phyloP scores from a whole-genome alignment of 192 early-diverging fungal species.

The Rhizophlyctis rosea region DNA sequence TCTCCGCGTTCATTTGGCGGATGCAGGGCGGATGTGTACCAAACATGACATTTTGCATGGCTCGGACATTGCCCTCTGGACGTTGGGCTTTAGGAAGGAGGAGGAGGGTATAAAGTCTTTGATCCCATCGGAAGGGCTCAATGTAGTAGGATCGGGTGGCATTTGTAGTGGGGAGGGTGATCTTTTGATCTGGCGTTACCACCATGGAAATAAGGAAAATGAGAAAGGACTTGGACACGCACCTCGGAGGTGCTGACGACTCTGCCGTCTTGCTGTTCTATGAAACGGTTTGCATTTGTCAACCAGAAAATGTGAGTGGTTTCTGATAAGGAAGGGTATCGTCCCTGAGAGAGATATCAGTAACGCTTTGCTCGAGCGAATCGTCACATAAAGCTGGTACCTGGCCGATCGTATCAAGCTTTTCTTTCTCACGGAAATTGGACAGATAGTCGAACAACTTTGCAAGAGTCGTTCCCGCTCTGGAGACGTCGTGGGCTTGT shows the following conservation, averaged over 20 bases:
- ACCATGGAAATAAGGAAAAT: too few relatives aligned
- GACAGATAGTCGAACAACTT: constrained; percentile 69
- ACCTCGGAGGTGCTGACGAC: too few relatives aligned
- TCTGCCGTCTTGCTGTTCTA: too few relatives aligned
- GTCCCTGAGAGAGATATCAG: constrained; percentile 41
- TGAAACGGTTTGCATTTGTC: constrained; percentile 67
- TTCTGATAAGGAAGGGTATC: constrained; percentile 65
- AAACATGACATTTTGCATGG: constrained; percentile 71
- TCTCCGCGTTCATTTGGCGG: not conserved
- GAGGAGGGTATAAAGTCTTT: constrained; percentile 65
- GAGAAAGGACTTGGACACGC: too few relatives aligned
- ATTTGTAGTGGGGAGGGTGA: too few relatives aligned
- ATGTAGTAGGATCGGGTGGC: too few relatives aligned
- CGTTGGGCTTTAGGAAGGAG: constrained; percentile 47
- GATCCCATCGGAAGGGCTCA: constrained; percentile 86
- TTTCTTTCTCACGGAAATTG: constrained; percentile 56
- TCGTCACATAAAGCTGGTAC: constrained; percentile 36
- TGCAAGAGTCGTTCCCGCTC: constrained; percentile 62
- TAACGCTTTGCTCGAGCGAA: not conserved
- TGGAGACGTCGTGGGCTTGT: constrained; percentile 58
- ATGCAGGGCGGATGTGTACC: constrained; percentile 43
- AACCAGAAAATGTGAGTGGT: constrained; percentile 73
- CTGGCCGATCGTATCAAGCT: constrained; percentile 63
- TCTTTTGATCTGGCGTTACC: too few relatives aligned
- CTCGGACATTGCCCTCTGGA: constrained; percentile 44